Percentiles rank a stretch among this genome's conserved stretches.
phyloP scores from a whole-genome alignment of 345 rosid genomes.

The Anacardium occidentale region DNA sequence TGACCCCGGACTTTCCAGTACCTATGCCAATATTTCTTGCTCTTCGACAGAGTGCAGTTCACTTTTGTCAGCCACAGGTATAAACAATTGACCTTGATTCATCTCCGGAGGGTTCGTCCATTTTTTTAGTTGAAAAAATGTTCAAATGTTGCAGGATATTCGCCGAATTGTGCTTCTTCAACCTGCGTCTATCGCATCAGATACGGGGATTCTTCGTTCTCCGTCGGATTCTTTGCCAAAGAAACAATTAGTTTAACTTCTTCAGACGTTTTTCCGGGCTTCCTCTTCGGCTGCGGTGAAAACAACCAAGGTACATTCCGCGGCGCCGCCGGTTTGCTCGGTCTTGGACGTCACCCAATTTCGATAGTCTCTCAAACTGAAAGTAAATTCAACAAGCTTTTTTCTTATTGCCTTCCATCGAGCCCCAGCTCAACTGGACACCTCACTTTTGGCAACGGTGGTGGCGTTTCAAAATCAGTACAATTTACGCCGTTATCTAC shows the following conservation, averaged over 20 bases:
- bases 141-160: conserved; percentile 34
- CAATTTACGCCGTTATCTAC: conserved; percentile 63
- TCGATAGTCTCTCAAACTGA: conserved; percentile 72
- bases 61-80: conserved; percentile 48
- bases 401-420: conserved; percentile 89
- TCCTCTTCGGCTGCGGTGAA: conserved; percentile 81
- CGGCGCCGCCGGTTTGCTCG: conserved; percentile 72
- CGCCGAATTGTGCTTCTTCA: conserved; percentile 47
- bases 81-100: no score
- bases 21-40: conserved; percentile 66
- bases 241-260: conserved; percentile 59
- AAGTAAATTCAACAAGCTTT: conserved; percentile 50
- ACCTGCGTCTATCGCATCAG: conserved; percentile 71
- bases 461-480: conserved; percentile 31
- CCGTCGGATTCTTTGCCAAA: conserved; percentile 57
- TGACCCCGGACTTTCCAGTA: conserved; percentile 44
- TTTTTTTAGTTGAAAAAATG: no score
- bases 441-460: conserved; percentile 61
- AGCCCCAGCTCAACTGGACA: conserved; percentile 61
- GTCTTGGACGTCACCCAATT: conserved; percentile 71
- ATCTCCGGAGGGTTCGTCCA: no score
- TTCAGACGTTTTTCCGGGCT: conserved; percentile 39
- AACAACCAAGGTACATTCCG: conserved; percentile 74
- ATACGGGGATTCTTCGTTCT: conserved; percentile 76
- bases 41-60: conserved; percentile 40